Evolutionary conservation across 495 filamentous ascomycete species (phyloP).

Genomic region (Geopyxis carbonaria): DNA sequence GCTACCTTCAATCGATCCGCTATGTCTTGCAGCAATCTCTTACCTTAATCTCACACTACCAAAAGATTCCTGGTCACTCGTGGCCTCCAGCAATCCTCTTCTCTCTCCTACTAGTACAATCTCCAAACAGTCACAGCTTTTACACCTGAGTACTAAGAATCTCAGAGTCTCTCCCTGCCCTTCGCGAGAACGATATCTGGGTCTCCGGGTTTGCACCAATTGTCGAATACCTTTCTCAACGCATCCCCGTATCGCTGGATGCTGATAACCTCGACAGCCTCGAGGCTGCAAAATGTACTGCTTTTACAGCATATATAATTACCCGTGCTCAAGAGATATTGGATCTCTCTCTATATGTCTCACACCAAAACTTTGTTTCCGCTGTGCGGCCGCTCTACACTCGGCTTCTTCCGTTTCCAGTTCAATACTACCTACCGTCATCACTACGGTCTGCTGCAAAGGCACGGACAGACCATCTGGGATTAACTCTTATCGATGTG

Average conservation of each 20-base stretch:
- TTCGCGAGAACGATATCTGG: constrained; percentile 47
- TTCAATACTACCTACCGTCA: constrained; percentile 55
- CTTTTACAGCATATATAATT: constrained; percentile 41
- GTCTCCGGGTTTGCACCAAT: constrained; percentile 59
- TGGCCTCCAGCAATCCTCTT: constrained; percentile 57
- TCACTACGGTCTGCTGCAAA: constrained; percentile 48
- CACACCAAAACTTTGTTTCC: constrained; percentile 60
- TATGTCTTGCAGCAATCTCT: constrained; percentile 63
- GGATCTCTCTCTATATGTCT: constrained; percentile 73
- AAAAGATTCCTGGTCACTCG: constrained; percentile 49
- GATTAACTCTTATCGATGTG: constrained; percentile 43
- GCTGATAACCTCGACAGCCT: constrained; percentile 10
- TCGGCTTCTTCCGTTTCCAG: constrained; percentile 59
- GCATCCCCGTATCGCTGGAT: background rate
- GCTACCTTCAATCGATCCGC: constrained; percentile 76
- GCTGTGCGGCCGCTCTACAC: constrained; percentile 61
- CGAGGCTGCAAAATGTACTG: constrained; percentile 1
- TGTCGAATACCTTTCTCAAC: constrained; percentile 42
- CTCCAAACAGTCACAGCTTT: no score
- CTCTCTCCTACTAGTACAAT: constrained; percentile 65
- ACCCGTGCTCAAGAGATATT: constrained; percentile 48
- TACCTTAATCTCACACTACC: constrained; percentile 45
- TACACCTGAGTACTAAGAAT: constrained; percentile 17
- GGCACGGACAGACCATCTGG: constrained; percentile 52
- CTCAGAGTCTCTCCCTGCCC: constrained; percentile 61